Percentiles rank a stretch among this genome's conserved stretches.
Conservation (phyloP, 2,329 filamentous ascomycete genomes). For the Arthrobotrys megalospora region DNA sequence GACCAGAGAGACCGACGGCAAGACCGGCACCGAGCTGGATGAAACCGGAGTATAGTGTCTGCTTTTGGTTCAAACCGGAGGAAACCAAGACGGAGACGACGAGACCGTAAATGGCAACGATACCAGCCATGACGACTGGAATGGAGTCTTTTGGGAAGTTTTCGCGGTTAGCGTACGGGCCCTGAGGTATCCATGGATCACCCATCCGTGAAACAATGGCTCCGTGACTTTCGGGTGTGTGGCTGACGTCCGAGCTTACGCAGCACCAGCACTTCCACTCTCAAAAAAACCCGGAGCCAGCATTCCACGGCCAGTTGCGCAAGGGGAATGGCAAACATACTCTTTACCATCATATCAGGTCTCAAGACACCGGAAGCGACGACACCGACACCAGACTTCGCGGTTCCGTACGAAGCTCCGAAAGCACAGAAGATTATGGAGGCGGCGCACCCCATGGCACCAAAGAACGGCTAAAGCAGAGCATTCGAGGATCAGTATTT, state of each 20-base stretch:
- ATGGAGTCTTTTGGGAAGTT: conserved; percentile 82
- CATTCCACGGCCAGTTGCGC: conserved; percentile 14
- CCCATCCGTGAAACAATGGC: conserved; percentile 17
- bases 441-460: conserved; percentile 94
- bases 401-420: conserved; percentile 97
- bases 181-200: conserved; percentile 35
- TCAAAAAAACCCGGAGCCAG: conserved; percentile 12
- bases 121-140: conserved; percentile 99
- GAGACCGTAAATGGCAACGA: conserved; percentile 98
- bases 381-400: conserved; percentile 99
- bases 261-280: conserved; percentile 21
- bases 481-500: conserved; percentile 65
- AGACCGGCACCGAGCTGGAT: conserved; percentile 89
- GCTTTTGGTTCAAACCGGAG: conserved; percentile 80
- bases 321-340: conserved; percentile 73
- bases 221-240: background rate
- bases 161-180: conserved; percentile 52
- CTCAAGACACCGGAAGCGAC: conserved; percentile 97
- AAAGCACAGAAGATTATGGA: conserved; percentile 98
- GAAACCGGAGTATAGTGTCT: conserved; percentile 84
- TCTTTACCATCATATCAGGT: conserved; percentile 99
- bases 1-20: conserved; percentile 83
- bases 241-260: conserved; percentile 59
- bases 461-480: conserved; percentile 81
- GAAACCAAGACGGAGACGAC: conserved; percentile 91